Evolutionary conservation across 2,329 filamentous ascomycete species (phyloP), one percentile per base, ranked within the genome.

Genomic region (Xylariaceae sp.): DNA sequence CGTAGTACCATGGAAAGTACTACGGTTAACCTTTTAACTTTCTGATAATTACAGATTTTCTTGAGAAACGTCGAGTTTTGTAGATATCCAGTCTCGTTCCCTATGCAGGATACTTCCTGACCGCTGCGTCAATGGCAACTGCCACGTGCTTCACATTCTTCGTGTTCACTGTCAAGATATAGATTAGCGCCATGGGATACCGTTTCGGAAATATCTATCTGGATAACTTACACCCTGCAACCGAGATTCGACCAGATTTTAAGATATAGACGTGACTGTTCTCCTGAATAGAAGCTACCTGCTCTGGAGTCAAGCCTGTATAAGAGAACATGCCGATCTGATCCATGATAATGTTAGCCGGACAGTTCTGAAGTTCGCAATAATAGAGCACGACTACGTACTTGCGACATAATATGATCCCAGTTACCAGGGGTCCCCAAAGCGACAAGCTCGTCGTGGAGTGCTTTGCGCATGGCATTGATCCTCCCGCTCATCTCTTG

Each of bases 301-400:
- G 70, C 28, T 67, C 59, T 7, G 61, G 43, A 6, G 44, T 64
- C 41, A 78, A 55, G 0, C 75, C 74, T 0, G 75, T 75, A 56
- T 73, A 75, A 4, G 67, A 70, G 55, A 78, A 77, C 75, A 78
- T 77, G 6, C 75, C 76, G 48, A 74, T 74, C 69, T 77, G 29
- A 29, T 26, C 19, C 6, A 16, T 16, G 19, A 31, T 12, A 21
- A 6, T 4, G 6, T 11, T 3, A n/a, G 47, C 56, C 4, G 52
- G 46, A 37, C n/a, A 39, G 14, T n/a, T 33, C n/a, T n/a, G n/a
- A n/a, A n/a, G 2, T 23, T 57, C 6, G n/a, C 7, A n/a, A 39
- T 8, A 14, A 26, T 14, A 3, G 7, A 16, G 6, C n/a, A 9
- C 7, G 19, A 21, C n/a, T 46, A n/a, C 56, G 19, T 41, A 56